phyloP scores from a whole-genome alignment of 1,284 basidiomycete species.

The Puccinia sorghi region DNA sequence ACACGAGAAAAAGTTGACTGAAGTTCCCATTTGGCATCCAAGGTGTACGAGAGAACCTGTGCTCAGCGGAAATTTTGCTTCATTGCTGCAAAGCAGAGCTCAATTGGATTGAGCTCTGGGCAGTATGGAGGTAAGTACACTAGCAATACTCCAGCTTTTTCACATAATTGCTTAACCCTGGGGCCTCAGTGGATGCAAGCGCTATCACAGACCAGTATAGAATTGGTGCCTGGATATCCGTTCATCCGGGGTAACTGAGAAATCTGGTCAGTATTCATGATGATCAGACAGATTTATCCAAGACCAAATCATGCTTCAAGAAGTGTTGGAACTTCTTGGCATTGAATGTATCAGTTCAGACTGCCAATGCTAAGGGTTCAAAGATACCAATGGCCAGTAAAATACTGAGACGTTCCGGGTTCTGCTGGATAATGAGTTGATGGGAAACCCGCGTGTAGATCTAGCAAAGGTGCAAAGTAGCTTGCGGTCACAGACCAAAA shows the following conservation, averaged over 20 bases:
- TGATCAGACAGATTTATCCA: not conserved
- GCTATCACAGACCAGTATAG: not conserved
- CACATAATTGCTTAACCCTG: not conserved
- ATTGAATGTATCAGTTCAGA: not conserved
- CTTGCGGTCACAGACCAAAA: not conserved
- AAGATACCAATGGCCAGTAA: not conserved
- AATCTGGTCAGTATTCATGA: not conserved
- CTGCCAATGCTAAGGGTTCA: not conserved
- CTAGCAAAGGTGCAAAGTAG: not conserved
- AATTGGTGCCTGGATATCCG: not conserved
- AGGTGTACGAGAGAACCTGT: not conserved
- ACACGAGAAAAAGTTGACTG: not conserved
- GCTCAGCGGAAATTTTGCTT: not conserved
- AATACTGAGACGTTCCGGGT: not conserved
- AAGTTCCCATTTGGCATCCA: not conserved
- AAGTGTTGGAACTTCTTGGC: not conserved
- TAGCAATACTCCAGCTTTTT: not conserved
- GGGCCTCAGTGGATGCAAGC: not conserved
- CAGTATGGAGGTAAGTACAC: slow-evolving; percentile 23
- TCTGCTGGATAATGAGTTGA: not conserved
- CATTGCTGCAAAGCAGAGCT: slow-evolving; percentile 15
- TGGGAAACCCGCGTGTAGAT: not conserved
- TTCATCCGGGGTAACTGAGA: slow-evolving; percentile 1
- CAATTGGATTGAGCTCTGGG: slow-evolving; percentile 38
- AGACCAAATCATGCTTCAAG: not conserved